phyloP scores from a whole-genome alignment of 345 rosid genomes.

The Citrus medica region DNA sequence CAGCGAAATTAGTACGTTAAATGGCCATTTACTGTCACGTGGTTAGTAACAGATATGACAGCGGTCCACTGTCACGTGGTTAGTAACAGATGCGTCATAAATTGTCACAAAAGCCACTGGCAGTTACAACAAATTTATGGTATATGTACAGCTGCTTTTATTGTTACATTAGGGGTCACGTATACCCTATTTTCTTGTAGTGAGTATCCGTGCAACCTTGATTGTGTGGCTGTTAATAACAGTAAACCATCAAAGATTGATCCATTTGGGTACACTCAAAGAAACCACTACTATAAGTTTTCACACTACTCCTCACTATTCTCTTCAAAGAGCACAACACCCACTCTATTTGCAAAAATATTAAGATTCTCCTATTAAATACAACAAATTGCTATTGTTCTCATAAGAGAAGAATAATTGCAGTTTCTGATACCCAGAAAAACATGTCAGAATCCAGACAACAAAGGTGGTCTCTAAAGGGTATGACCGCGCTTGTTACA shows the following conservation, averaged over 20 bases:
- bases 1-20: no score
- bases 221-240: slow-evolving; percentile 38
- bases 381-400: neutral
- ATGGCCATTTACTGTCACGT: no score
- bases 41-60: no score
- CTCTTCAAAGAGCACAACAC: neutral
- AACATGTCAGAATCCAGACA: neutral
- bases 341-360: neutral
- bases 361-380: no score
- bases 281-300: slow-evolving; percentile 15
- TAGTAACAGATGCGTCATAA: no score
- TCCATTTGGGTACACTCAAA: slow-evolving; percentile 29
- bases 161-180: no score
- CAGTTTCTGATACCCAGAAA: neutral
- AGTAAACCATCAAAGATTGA: slow-evolving; percentile 7
- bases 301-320: neutral
- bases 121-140: no score
- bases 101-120: no score
- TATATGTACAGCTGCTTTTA: no score
- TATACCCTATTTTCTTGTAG: no score
- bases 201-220: slow-evolving; percentile 26
- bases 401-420: neutral
- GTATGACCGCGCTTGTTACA: slow-evolving; percentile 25
- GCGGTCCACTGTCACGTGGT: no score
- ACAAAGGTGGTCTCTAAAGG: slow-evolving; percentile 23